Base-by-base conservation (phyloP, 805 yeast species). In the Tetrapisispora iriomotensis region DNA sequence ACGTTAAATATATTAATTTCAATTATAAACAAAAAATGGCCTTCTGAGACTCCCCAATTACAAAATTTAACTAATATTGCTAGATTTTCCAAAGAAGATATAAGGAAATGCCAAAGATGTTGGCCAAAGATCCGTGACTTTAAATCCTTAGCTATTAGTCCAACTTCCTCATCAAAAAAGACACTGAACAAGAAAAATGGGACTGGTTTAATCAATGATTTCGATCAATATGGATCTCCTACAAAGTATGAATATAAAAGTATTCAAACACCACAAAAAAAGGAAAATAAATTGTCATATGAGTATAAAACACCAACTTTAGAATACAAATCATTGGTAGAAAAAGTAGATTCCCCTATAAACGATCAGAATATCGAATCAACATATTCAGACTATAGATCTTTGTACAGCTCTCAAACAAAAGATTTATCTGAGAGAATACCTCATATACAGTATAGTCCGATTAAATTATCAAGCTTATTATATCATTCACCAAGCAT, bases 1-100 rank as follows among this genome's bases (percentile, higher is more conserved):
- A 88, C 96, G 49, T 62, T 92, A 27, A 96, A 90, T 64, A 96
- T 96, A 2, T 63, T 90, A 46, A 78, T 87, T 37, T 84, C 75
- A 48, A 75, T 85, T 56, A 67, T 92, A 40, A 71, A 79, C 17
- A 66, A 65, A 37, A 65, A 62, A 43, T 68, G 70, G 48, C 67
- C 75, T 21, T 71, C 73, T 20, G 62, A 64, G 15, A 78, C 79
- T 18, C 84, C 88, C 1, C 62, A 67, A 4, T 72, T 90, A 53
- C 71, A 68, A 25, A 72, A 75, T 45, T 60, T 84, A 25, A 79
- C 78, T 8, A 87, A 82, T 3, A 67, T 70, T 41, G 51, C 79
- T 4, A 68, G 71, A 18, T 55, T 90, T 50, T 59, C 75, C 5
- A 79, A 77, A 15, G 80, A 73, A 12, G 95, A 87, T 40, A 65